Base-by-base conservation (phyloP, 2,329 filamentous ascomycete genomes). In the Xylaria sp. region DNA sequence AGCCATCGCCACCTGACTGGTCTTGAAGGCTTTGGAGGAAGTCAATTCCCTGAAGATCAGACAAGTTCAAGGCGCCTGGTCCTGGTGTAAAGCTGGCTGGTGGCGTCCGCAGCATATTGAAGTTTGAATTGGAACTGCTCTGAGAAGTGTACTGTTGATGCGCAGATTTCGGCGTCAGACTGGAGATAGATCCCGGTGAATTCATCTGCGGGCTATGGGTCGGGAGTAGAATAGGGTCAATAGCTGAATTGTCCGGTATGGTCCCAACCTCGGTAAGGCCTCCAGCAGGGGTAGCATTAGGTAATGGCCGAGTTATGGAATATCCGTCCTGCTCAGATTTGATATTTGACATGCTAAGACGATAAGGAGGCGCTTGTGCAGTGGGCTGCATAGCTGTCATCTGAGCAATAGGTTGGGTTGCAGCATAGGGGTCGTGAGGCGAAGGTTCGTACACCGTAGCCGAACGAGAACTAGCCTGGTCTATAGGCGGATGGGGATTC, bases 11-110 rank as follows among this genome's bases (percentile, higher is more conserved):
- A 61, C 72, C 71, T 29, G 73, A 76, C 62, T 57, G 77, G 66
- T 57, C 79, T 69, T 79, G 80, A n/a, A 87, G 74, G 51, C 76
- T 82, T 70, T 87, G 85, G 47, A 87, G 77, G 70, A 85, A 88
- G 48, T 88, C 87, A 81, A 88, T 84, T 18, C 81, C 80, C 73
- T 86, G 85, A 42, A 86, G 77, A 60, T 88, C 85, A 2, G 82
- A 78, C 42, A 84, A 85, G 47, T 83, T 80, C 27, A 77, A 74
- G 27, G 68, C 63, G 4, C 67, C 74, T 5, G 73, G 64, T 8
- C 64, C 72, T 10, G 75, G 73, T 1, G 75, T 75, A 60, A 80
- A 82, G 0, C 78, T 75, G 12, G 78, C 68, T 72, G 70, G 72
- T 29, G 69, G 77, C 60, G 66, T 76, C 69, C 54, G 78, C 6